Percentiles rank a stretch among this genome's conserved stretches.
Conservation (phyloP, 140 eudicot genomes). For the Erigeron philadelphicus region DNA sequence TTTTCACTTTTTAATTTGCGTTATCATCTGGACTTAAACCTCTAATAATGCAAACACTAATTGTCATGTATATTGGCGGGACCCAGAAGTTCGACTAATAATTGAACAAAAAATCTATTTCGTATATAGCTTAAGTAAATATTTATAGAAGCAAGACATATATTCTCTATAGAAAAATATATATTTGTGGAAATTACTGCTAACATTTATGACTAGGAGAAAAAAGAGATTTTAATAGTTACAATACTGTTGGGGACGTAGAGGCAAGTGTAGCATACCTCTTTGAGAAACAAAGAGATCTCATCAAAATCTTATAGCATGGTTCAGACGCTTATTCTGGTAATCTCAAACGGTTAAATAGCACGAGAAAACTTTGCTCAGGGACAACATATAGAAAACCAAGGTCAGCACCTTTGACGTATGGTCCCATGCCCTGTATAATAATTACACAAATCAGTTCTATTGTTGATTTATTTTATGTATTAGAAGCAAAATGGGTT, state of each 20-base stretch:
- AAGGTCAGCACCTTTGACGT: conserved; percentile 85
- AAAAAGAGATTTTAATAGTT: conserved; percentile 14
- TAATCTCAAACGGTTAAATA: conserved; percentile 75
- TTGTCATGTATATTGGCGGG: conserved; percentile 15
- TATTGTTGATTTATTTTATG: neutral
- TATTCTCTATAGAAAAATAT: conserved; percentile 29
- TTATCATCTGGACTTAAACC: conserved; percentile 13
- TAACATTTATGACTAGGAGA: conserved; percentile 26
- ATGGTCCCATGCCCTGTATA: conserved; percentile 82
- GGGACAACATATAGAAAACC: conserved; percentile 94
- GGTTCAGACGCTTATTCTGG: conserved; percentile 50
- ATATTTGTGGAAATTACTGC: conserved; percentile 19
- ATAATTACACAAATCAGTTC: conserved; percentile 8
- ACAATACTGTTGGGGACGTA: conserved; percentile 18
- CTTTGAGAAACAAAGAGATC: conserved; percentile 21
- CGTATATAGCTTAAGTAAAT: conserved; percentile 12
- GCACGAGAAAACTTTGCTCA: conserved; percentile 90
- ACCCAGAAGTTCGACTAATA: conserved; percentile 17
- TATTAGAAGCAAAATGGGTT: neutral
- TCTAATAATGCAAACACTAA: conserved; percentile 31
- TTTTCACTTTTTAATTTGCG: conserved; percentile 14
- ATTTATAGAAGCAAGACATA: neutral
- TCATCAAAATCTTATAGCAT: conserved; percentile 20
- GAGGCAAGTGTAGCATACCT: conserved; percentile 24
- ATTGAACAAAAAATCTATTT: conserved; percentile 11